Percentiles rank a stretch among this genome's conserved stretches.
These are phyloP conservation scores for Aspergillus sergii DNA, from an alignment of 2,329 filamentous ascomycete genomes.

Conservation along the genomic window DNA sequence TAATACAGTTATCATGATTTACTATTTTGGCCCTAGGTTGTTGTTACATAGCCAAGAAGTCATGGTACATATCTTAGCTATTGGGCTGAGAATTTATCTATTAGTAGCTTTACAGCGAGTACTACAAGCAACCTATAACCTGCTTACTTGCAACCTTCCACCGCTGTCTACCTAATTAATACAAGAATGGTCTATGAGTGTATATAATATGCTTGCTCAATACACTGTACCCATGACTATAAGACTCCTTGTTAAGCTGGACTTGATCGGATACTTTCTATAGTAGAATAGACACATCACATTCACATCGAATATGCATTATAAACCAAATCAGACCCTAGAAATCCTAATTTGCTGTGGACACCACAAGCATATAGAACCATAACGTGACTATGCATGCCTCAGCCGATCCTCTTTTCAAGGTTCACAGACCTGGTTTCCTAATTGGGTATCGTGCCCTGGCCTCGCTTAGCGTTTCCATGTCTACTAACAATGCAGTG, in stretches of 20 bases:
- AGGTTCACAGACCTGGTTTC: constrained; percentile 16
- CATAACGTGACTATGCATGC: background rate
- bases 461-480: constrained; percentile 16
- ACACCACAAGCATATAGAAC: background rate
- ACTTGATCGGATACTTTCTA: background rate
- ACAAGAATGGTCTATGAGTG: background rate
- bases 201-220: background rate
- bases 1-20: background rate
- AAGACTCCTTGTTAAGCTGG: background rate
- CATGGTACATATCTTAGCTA: background rate
- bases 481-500: constrained; percentile 10
- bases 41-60: background rate
- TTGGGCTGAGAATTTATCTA: background rate
- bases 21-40: background rate
- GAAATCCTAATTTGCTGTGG: background rate
- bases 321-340: background rate
- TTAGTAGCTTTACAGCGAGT: background rate
- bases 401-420: constrained; percentile 7
- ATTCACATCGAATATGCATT: background rate
- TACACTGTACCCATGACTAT: background rate
- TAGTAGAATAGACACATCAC: background rate
- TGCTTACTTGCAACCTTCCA: background rate
- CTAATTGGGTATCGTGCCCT: constrained; percentile 16
- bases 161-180: background rate
- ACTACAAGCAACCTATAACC: background rate